Base-by-base conservation (phyloP, 441 rosid genomes). In the Sinapis alba region DNA sequence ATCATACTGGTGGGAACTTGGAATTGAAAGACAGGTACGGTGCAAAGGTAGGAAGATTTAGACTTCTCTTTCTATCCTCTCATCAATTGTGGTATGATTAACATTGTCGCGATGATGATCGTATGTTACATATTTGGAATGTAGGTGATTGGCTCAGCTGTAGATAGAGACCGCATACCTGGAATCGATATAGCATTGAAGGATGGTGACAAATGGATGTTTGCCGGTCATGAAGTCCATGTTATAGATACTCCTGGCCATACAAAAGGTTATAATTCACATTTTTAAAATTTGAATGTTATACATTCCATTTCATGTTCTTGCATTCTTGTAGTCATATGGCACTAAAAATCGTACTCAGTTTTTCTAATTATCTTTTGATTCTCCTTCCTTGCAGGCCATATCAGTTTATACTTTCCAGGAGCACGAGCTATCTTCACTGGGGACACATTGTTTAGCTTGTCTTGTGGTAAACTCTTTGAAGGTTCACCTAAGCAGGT, bases 121-220 rank as follows among this genome's bases (percentile, higher is more conserved):
- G 0, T 58, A 47, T 1, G 15, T 4, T 50, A 26, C 64, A 5
- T 72, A 10, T 60, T 51, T 74, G 78, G 73, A 21, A 58, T 81
- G 75, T 71, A 95, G 99, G 96, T 95, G 81, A 95, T 95, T 86
- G 98, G 99, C 80, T 84, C 99, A 45, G 87, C 74, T 60, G 64
- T 72, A 60, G 98, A 95, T 82, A 89, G 61, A 77, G 92, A 86
- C 23, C 81, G 97, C 60, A 95, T 95, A 69, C 99, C 99, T 53
- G 98, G 99, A 53, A 91, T 95, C 69, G 99, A 95, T 79, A 93
- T 95, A 62, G 85, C 73, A 59, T 82, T 95, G 75, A 91, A 86
- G 65, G 98, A 89, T 84, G 94, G 94, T 69, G 99, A 93, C 74
- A 93, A 84, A 73, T 95, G 99, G 99, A 95, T 92, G 98, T 95